These are phyloP conservation scores for Aspergillus glaucus DNA, from an alignment of 2,329 filamentous ascomycete species.

Conservation along the genomic window DNA sequence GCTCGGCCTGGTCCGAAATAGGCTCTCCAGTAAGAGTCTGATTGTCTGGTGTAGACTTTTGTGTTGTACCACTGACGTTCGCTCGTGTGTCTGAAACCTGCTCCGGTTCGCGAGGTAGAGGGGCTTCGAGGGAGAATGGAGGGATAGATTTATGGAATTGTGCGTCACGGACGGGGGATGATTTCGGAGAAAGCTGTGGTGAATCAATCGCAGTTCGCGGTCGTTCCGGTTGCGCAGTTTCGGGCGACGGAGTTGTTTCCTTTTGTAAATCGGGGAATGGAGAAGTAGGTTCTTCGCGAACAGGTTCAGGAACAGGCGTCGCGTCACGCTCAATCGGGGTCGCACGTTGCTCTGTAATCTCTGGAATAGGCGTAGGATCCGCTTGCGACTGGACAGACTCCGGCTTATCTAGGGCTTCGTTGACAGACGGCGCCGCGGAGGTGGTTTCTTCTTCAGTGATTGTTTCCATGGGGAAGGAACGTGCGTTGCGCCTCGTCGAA, in stretches of 20 bases:
- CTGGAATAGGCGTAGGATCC: not conserved
- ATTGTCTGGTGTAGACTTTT: too few species aligned
- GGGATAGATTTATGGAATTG: too few species aligned
- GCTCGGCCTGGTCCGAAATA: too few species aligned
- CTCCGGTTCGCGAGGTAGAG: too few species aligned
- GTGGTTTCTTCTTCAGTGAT: constrained; percentile 18
- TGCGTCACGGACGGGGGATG: too few species aligned
- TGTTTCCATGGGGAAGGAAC: constrained; percentile 14
- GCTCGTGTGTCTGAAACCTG: too few species aligned
- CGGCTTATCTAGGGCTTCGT: not conserved
- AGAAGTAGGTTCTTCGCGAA: not conserved
- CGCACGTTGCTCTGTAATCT: too few species aligned
- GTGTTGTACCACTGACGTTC: too few species aligned
- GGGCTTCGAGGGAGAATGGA: too few species aligned
- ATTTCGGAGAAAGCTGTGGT: too few species aligned
- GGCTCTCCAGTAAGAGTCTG: too few species aligned
- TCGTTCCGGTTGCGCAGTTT: not conserved
- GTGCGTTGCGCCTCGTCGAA: not conserved
- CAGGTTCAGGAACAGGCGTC: not conserved
- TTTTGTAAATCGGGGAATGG: not conserved
- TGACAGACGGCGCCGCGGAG: constrained; percentile 1
- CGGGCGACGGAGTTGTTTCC: not conserved
- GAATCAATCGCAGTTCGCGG: not conserved
- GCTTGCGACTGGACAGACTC: not conserved
- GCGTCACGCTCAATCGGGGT: too few species aligned